A percentile compares a stretch with the other conserved stretches of the same genome.
phyloP scores from a whole-genome alignment of 768 basidiomycete genomes.

The Sporobolomyces phaffii region DNA sequence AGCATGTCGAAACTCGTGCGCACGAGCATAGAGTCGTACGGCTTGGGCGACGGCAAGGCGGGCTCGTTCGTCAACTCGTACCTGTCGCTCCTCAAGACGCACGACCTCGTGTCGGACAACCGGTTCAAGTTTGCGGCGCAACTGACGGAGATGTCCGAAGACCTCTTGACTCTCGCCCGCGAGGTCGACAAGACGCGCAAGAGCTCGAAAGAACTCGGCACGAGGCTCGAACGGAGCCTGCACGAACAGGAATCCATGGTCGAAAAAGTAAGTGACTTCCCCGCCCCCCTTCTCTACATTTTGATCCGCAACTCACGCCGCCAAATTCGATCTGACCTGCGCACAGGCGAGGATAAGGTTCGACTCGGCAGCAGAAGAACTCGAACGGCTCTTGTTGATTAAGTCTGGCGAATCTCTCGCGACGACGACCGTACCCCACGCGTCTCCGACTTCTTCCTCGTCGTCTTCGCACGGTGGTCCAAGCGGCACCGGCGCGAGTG shows the following conservation, averaged over 20 bases:
- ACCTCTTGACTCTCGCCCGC: conserved; percentile 70
- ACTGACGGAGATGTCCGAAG: conserved; percentile 95
- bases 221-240: conserved; percentile 76
- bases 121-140: conserved; percentile 75
- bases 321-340: too few relatives aligned
- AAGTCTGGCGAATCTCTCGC: conserved; percentile 75
- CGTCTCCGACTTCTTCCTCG: conserved; percentile 2
- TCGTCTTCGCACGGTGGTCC: not conserved
- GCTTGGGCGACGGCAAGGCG: conserved; percentile 84
- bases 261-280: conserved; percentile 57
- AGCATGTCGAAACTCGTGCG: conserved; percentile 75
- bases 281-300: not conserved
- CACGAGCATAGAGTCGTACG: conserved; percentile 72
- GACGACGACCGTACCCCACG: conserved; percentile 39
- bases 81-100: conserved; percentile 77
- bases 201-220: conserved; percentile 85
- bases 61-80: conserved; percentile 79
- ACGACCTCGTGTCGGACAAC: conserved; percentile 85
- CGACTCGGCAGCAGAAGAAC: conserved; percentile 83
- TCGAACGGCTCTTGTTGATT: conserved; percentile 82
- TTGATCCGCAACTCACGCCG: too few relatives aligned
- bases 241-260: conserved; percentile 79
- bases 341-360: conserved; percentile 73
- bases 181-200: conserved; percentile 95
- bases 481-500: not conserved